A percentile compares a stretch with the other conserved stretches of the same genome.
phyloP scores from a whole-genome alignment of 192 early-diverging fungal genomes.

The Umbelopsis ramanniana region DNA sequence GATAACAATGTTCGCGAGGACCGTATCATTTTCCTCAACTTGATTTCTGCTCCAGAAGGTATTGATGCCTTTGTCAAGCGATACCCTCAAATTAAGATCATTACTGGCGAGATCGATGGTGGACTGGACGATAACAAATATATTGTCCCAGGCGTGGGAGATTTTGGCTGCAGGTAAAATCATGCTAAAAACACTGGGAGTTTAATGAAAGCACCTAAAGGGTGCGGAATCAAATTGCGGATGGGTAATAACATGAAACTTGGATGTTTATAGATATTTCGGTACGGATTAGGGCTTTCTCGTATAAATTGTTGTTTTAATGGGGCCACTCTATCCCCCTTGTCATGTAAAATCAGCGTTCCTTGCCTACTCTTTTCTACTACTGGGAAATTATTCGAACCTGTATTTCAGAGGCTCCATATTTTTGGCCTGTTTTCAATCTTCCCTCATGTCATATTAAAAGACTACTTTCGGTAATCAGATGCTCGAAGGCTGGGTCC shows the following conservation, averaged over 20 bases:
- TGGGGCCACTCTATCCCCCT: no score
- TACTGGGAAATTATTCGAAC: no score
- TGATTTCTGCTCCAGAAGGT: slow-evolving; percentile 88
- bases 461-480: no score
- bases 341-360: no score
- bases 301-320: background rate
- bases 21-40: slow-evolving; percentile 88
- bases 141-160: slow-evolving; percentile 90
- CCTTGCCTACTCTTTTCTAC: no score
- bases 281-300: slow-evolving; percentile 59
- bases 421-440: no score
- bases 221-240: no score
- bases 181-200: background rate
- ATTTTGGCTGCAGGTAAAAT: slow-evolving; percentile 89
- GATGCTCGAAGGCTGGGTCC: no score
- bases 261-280: slow-evolving; percentile 44
- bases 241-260: no score
- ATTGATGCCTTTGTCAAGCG: slow-evolving; percentile 68
- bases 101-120: slow-evolving; percentile 85
- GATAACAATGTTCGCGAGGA: slow-evolving; percentile 85
- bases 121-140: slow-evolving; percentile 83
- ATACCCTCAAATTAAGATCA: slow-evolving; percentile 84
- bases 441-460: no score
- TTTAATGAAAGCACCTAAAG: background rate
- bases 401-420: no score